Conservation (phyloP, 1,139 yeast genomes). For the Protomyces inundatus region DNA sequence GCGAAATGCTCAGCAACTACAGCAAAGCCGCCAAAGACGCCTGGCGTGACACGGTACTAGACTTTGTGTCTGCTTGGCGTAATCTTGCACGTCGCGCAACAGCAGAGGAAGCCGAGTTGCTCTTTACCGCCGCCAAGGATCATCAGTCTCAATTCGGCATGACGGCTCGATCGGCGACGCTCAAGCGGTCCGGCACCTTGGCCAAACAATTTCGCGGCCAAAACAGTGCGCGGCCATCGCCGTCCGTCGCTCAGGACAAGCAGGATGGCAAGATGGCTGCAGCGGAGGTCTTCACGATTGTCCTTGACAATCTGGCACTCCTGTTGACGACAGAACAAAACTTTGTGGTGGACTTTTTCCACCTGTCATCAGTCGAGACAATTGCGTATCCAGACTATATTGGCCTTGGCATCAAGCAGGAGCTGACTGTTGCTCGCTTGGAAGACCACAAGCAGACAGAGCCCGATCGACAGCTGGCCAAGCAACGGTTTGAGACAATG, state of each 20-base stretch:
- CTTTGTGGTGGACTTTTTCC: slow-evolving; percentile 62
- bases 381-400: slow-evolving; percentile 50
- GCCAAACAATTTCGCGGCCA: slow-evolving; percentile 19
- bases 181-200: slow-evolving; percentile 35
- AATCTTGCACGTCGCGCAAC: slow-evolving; percentile 26
- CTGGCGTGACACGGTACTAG: slow-evolving; percentile 36
- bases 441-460: slow-evolving; percentile 40
- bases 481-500: slow-evolving; percentile 51
- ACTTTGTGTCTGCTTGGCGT: slow-evolving; percentile 39
- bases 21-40: slow-evolving; percentile 34
- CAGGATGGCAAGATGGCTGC: slow-evolving; percentile 22
- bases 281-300: slow-evolving; percentile 30
- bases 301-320: slow-evolving; percentile 40
- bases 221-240: slow-evolving; percentile 35
- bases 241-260: slow-evolving; percentile 29
- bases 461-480: slow-evolving; percentile 52
- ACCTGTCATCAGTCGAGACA: slow-evolving; percentile 50
- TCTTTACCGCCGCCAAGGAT: slow-evolving; percentile 29
- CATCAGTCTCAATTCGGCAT: slow-evolving; percentile 1
- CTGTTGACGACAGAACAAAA: slow-evolving; percentile 59
- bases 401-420: slow-evolving; percentile 38
- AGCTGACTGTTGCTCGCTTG: slow-evolving; percentile 37
- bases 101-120: slow-evolving; percentile 32
- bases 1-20: slow-evolving; percentile 41
- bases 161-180: slow-evolving; percentile 29